Conservation (phyloP, 2,329 filamentous ascomycete species). For the Talaromyces sp. region DNA sequence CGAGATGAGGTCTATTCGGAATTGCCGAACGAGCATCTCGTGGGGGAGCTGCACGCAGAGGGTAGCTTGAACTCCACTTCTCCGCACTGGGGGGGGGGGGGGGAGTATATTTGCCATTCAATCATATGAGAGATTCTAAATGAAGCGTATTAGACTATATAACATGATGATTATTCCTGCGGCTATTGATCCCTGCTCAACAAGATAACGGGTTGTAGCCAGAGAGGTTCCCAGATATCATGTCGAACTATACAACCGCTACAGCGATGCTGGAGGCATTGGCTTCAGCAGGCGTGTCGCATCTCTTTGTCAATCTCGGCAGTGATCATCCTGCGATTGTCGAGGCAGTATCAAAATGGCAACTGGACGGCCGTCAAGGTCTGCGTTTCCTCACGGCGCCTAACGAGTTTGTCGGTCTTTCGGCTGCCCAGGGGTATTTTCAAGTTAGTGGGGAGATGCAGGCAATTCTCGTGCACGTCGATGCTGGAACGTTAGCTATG, state of each 20-base stretch:
- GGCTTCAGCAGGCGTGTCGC: conserved; percentile 4
- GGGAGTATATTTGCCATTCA: not conserved
- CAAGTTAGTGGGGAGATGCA: not conserved
- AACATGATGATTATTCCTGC: not conserved
- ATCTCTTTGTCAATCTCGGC: not conserved
- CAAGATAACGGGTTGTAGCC: not conserved
- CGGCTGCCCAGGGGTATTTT: not conserved
- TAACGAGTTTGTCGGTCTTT: not conserved
- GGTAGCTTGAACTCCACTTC: not conserved
- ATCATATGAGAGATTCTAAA: not conserved
- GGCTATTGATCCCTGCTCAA: not conserved
- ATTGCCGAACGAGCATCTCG: not conserved
- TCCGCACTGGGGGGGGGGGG: not conserved
- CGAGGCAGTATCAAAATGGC: conserved; percentile 5
- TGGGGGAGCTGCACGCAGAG: not conserved
- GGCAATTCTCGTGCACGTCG: not conserved
- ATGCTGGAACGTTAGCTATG: not conserved
- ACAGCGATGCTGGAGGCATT: conserved; percentile 3
- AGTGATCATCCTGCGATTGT: conserved; percentile 2
- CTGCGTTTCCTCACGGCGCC: not conserved
- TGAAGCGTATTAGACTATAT: not conserved
- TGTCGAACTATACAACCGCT: not conserved
- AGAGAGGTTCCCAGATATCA: not conserved
- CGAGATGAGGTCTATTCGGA: not conserved
- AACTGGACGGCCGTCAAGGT: not conserved